Evolutionary conservation across 2,329 filamentous ascomycete species (phyloP).

Genomic region (Fusarium newnesense): DNA sequence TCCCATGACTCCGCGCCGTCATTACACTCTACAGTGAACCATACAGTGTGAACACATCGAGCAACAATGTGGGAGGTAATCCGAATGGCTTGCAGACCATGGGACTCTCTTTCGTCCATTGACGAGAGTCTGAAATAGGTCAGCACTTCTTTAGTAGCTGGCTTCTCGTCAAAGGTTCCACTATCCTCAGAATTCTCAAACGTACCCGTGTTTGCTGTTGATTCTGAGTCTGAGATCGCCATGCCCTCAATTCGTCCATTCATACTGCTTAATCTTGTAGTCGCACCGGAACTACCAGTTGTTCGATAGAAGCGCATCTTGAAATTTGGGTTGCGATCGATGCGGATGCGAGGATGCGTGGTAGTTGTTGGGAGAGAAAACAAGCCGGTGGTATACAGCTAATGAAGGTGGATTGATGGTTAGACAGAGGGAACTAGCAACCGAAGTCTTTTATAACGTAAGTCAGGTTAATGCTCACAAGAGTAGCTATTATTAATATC

Average conservation of each 20-base stretch:
- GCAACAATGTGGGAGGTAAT: not conserved
- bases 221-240: not conserved
- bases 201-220: accelerated
- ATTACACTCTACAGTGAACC: not conserved
- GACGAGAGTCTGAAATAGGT: not conserved
- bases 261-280: not conserved
- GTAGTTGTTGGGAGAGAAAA: no score
- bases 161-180: accelerated
- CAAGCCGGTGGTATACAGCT: not conserved
- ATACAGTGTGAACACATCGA: not conserved
- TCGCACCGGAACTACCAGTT: not conserved
- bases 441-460: not conserved
- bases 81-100: accelerated
- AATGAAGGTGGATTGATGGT: accelerated
- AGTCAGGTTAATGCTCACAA: accelerated
- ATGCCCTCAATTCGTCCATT: accelerated
- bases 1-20: not conserved
- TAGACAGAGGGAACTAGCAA: accelerated
- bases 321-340: not conserved
- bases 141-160: not conserved
- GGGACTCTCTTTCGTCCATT: accelerated
- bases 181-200: accelerated
- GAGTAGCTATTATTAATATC: accelerated
- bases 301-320: not conserved
- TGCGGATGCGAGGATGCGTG: no score